Evolutionary conservation across 768 basidiomycete species (phyloP).

Genomic region (Amanita inopinata): DNA sequence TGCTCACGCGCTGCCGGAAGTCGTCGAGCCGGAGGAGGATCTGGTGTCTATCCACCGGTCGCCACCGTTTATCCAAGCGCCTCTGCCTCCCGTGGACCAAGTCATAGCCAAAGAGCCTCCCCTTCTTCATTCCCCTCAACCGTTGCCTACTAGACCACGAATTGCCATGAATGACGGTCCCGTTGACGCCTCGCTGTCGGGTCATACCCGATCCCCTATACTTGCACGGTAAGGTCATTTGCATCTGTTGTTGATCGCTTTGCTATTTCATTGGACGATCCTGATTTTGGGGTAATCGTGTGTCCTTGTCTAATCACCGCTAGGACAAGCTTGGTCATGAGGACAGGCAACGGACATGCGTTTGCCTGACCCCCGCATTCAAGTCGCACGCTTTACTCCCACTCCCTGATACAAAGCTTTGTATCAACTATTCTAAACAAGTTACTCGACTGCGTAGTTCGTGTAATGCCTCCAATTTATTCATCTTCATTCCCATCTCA

Average conservation of each 20-base stretch:
- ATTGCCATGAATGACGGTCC: neutral
- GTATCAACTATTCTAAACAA: no score
- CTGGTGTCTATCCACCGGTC: constrained; percentile 13
- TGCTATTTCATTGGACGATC: neutral
- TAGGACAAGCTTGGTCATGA: neutral
- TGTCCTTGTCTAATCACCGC: neutral
- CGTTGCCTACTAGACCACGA: constrained; percentile 18
- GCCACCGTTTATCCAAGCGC: constrained; percentile 22
- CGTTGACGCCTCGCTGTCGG: constrained; percentile 1
- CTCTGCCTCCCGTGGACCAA: constrained; percentile 10
- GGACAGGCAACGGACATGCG: neutral
- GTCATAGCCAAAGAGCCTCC: constrained; percentile 9
- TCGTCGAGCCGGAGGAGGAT: constrained; percentile 1
- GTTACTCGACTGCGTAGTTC: no score
- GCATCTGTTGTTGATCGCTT: constrained; percentile 3
- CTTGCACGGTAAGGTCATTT: constrained; percentile 15
- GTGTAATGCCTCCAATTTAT: neutral
- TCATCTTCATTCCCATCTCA: neutral
- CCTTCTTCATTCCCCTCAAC: constrained; percentile 11
- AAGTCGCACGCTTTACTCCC: no score
- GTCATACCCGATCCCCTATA: constrained; percentile 14
- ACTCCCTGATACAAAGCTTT: no score
- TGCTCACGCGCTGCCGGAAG: neutral
- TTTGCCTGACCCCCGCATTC: neutral
- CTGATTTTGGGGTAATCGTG: constrained; percentile 4